Conservation (phyloP, 306 rosid species). For the Gastrolobium bilobum region DNA sequence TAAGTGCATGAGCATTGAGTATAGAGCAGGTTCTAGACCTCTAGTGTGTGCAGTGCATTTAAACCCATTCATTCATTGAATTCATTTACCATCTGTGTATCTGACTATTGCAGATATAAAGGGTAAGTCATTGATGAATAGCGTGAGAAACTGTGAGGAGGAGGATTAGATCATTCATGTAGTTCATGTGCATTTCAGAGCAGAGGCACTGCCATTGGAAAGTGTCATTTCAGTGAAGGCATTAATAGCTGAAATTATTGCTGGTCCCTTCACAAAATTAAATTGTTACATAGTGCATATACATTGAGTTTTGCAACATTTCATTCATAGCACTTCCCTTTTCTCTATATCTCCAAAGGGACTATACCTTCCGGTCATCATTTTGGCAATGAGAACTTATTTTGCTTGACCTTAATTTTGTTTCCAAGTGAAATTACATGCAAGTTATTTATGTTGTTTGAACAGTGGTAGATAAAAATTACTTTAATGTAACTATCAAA, state of each 20-base stretch:
- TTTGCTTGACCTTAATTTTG: no score
- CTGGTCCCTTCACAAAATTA: neutral
- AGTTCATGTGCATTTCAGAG: slow-evolving; percentile 53
- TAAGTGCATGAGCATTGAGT: slow-evolving; percentile 10
- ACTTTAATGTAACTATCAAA: no score
- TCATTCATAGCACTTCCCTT: neutral
- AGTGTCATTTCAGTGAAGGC: slow-evolving; percentile 40
- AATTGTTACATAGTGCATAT: neutral
- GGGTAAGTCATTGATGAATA: slow-evolving; percentile 49
- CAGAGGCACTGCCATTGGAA: slow-evolving; percentile 31
- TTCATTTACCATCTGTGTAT: slow-evolving; percentile 35
- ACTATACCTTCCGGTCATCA: no score
- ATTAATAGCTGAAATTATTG: slow-evolving; percentile 45
- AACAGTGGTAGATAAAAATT: no score
- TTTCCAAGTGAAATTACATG: no score
- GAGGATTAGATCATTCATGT: slow-evolving; percentile 50
- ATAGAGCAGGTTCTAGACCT: neutral
- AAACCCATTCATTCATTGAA: slow-evolving; percentile 39
- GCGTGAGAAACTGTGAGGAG: slow-evolving; percentile 11
- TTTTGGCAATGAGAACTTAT: no score
- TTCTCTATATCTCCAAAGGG: no score
- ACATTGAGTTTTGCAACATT: neutral
- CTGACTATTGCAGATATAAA: slow-evolving; percentile 18
- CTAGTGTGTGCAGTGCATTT: slow-evolving; percentile 25
- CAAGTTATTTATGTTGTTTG: no score